Evolutionary conservation across 2,329 filamentous ascomycete genomes (phyloP), one percentile per base, ranked within the genome.

Genomic region (Pseudogymnoascus sp.): DNA sequence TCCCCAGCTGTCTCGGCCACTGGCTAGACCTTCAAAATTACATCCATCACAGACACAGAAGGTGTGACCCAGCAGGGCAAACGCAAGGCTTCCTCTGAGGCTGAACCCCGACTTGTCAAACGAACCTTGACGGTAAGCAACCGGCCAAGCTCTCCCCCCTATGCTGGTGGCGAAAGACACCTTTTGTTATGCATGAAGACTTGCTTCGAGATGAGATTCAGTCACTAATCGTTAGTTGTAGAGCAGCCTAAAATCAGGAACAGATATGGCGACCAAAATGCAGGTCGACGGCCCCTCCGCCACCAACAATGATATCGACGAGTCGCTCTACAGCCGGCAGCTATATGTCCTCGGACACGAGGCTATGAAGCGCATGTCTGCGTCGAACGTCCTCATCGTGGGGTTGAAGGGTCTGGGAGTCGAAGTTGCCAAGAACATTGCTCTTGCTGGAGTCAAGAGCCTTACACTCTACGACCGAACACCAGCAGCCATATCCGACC

Each of bases 341-440:
- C 86, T 89, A 70, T 89, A 89, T 73, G 86, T 88, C 65, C 75
- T 88, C 61, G 85, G 85, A 67, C 85, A 88, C 71, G 85, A 88
- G 76, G 94, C 94, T 68, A 99, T 99, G 94, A 97, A 96, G 83
- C 92, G 94, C 72, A 99, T 99, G 94, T 86, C 92, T 72, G 90
- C 92, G 66, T 97, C 94, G 63, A 95, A 97, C 73, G 85, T 99
- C 65, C 89, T 99, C 62, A 83, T 99, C 63, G 89, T 93, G 66
- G 94, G 94, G 67, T 80, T 97, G 69, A 93, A 94, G 76, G 94
- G 94, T 61, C 84, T 99, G 42, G 94, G 94, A 79, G 93, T 97
- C 63, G 94, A 99, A 78, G 94, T 99, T 71, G 93, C 94, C 73
- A 99, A 99, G 84, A 99, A 99, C 73, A 91, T 99, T 72, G 94